Base-by-base conservation (phyloP, 2,329 filamentous ascomycete species). In the Trichoderma sp. region DNA sequence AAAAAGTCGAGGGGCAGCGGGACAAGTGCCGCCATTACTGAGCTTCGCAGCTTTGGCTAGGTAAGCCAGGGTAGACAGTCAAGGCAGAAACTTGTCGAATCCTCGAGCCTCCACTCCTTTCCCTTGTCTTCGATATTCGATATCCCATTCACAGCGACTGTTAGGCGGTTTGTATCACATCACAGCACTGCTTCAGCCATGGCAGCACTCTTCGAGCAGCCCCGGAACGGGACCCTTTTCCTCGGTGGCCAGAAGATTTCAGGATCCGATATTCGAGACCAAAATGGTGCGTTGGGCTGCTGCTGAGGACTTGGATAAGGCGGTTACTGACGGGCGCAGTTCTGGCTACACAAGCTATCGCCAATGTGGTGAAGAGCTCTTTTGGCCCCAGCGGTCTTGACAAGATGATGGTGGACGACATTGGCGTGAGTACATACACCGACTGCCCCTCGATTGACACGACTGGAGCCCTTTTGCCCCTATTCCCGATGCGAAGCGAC, bases 401-500 rank as follows among this genome's bases (percentile, higher is more conserved):
- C 82, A 99, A 99, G 89, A 99, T 99, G 96, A 98, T 99, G 96
- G 96, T 99, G 78, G 96, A 99, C 85, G 96, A 99, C 81, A 98
- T 99, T 82, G 96, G 96, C 80, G 92, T 94, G 89, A 78, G 91
- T 74, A 64, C 67, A 71, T 62, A 61, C 66, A 39, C 32, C 39
- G 55, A 32, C 70, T 57, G 20, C 28, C 69, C 53, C 53, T 28
- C 68, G 23, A 65, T 64, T n/a, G 50, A 12, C 26, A 43, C 30
- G 15, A 28, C 13, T 32, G 47, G 71, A 63, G 55, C 68, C 71
- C 61, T 69, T 69, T 61, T 26, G 47, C 67, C 61, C 65, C 55
- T 53, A 61, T 65, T 55, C 23, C 55, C 28, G 13, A 23, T 32
- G 32, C 28, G 30, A 30, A 69, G 55, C 36, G 34, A 61, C 11